These are phyloP conservation scores for Agrocybe chaxingu DNA, from an alignment of 768 basidiomycete species.

Conservation along the genomic window DNA sequence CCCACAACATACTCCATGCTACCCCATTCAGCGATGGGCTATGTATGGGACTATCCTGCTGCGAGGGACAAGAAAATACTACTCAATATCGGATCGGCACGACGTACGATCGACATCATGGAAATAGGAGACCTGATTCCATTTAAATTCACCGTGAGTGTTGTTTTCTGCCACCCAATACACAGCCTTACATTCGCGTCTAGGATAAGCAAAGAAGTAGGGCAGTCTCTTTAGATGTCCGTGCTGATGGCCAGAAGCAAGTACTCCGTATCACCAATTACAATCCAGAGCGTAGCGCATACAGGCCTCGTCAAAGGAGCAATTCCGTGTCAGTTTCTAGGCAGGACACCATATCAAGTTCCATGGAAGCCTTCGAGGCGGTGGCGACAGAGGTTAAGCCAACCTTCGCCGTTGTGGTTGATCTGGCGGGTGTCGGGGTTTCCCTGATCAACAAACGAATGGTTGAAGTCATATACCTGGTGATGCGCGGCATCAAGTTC, in stretches of 20 bases:
- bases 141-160: constrained; percentile 76
- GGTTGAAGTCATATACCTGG: constrained; percentile 87
- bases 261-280: constrained; percentile 86
- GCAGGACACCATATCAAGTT: constrained; percentile 69
- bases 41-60: constrained; percentile 95
- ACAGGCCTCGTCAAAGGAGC: constrained; percentile 68
- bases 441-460: constrained; percentile 87
- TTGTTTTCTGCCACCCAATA: background rate
- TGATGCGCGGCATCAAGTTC: constrained; percentile 73
- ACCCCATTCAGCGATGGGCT: constrained; percentile 54
- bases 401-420: constrained; percentile 63
- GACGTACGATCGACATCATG: constrained; percentile 81
- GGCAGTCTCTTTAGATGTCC: constrained; percentile 85
- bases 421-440: constrained; percentile 87
- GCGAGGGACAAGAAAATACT: constrained; percentile 76
- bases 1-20: constrained; percentile 54
- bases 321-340: constrained; percentile 46
- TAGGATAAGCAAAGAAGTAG: constrained; percentile 56
- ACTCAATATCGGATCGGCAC: constrained; percentile 57
- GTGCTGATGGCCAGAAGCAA: constrained; percentile 85
- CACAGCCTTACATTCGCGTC: background rate
- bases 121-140: constrained; percentile 93
- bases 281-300: constrained; percentile 79
- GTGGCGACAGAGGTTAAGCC: constrained; percentile 71
- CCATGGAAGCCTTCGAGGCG: constrained; percentile 79